phyloP scores from a whole-genome alignment of 805 yeast genomes.

The Naumovozyma castellii region DNA sequence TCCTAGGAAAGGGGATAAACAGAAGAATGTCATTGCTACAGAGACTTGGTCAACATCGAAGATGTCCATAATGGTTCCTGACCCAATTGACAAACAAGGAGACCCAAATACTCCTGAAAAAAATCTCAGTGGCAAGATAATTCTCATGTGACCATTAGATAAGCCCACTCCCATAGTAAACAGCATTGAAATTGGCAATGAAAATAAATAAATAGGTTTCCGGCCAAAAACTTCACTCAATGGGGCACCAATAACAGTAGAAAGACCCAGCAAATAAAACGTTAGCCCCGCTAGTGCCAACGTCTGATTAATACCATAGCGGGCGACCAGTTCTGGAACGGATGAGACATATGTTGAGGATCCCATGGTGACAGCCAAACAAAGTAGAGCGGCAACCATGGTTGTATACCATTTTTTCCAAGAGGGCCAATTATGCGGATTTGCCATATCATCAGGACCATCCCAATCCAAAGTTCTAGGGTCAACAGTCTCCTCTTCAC shows the following conservation, averaged over 20 bases:
- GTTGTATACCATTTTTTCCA: conserved; percentile 59
- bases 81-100: conserved; percentile 76
- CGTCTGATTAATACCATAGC: conserved; percentile 48
- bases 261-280: conserved; percentile 60
- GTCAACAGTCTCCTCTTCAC: conserved; percentile 20
- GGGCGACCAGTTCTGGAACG: conserved; percentile 40
- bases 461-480: conserved; percentile 49
- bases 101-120: conserved; percentile 69
- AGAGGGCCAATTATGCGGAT: conserved; percentile 61
- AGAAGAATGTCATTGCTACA: conserved; percentile 67
- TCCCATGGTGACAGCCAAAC: conserved; percentile 66
- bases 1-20: conserved; percentile 72
- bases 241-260: conserved; percentile 67
- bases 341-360: conserved; percentile 65
- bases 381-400: conserved; percentile 51
- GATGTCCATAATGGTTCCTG: conserved; percentile 74
- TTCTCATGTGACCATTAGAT: conserved; percentile 45
- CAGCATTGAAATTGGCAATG: conserved; percentile 59
- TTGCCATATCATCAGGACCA: conserved; percentile 46
- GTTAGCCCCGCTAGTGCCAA: conserved; percentile 60
- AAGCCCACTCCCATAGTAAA: conserved; percentile 69
- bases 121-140: conserved; percentile 59
- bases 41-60: conserved; percentile 61
- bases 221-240: conserved; percentile 63
- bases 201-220: conserved; percentile 46